Evolutionary conservation across 2,329 filamentous ascomycete species (phyloP).

Genomic region (Monosporascus cannonballus): DNA sequence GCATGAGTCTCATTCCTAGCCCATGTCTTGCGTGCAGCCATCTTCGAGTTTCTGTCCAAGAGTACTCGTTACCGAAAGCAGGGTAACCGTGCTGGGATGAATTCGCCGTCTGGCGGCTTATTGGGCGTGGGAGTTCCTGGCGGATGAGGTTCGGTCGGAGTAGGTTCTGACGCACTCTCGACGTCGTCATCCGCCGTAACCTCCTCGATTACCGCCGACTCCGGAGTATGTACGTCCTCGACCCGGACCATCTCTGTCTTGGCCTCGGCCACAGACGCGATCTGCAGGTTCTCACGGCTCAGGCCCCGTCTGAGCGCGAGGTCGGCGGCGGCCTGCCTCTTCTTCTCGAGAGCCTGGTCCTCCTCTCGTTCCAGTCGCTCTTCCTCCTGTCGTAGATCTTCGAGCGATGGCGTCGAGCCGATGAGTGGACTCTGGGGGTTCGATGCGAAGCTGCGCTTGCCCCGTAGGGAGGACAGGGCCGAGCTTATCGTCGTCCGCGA

Average conservation of each 20-base stretch:
- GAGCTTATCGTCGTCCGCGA: constrained; percentile 55
- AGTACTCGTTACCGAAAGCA: constrained; percentile 36
- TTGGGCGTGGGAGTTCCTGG: constrained; percentile 4
- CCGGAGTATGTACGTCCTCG: constrained; percentile 21
- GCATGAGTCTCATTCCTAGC: neutral
- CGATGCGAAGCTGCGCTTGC: constrained; percentile 17
- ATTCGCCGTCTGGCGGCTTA: constrained; percentile 25
- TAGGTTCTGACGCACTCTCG: constrained; percentile 1
- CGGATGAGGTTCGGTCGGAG: constrained; percentile 4
- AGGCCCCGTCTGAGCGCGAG: constrained; percentile 47
- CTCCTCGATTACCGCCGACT: constrained; percentile 19
- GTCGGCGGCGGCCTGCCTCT: constrained; percentile 44
- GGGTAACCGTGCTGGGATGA: constrained; percentile 55
- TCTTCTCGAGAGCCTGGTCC: constrained; percentile 45
- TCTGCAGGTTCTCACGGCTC: constrained; percentile 26
- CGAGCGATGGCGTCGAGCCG: constrained; percentile 38
- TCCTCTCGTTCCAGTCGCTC: constrained; percentile 45
- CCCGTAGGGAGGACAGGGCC: constrained; percentile 19
- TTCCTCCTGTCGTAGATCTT: constrained; percentile 49
- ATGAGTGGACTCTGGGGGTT: constrained; percentile 30
- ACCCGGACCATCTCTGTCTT: constrained; percentile 24
- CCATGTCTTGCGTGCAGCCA: neutral
- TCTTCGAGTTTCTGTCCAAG: no score
- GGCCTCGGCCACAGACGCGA: constrained; percentile 28
- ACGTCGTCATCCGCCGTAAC: constrained; percentile 12